These are phyloP conservation scores for Avena insularis DNA, from an alignment of 176 grass and related monocot species.

Conservation along the genomic window DNA sequence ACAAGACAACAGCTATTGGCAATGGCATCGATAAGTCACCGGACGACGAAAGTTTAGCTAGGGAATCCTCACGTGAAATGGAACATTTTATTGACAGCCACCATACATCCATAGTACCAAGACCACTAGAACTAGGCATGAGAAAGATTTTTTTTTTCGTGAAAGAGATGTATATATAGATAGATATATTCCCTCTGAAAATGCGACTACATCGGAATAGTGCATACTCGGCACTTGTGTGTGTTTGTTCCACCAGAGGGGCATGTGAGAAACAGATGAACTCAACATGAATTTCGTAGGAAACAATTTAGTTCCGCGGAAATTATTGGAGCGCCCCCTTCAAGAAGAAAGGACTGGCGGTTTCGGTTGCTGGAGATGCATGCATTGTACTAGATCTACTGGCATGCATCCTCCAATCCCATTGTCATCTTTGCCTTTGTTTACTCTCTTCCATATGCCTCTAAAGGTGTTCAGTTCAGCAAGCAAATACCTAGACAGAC, in stretches of 20 bases:
- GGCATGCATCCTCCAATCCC: conserved; percentile 37
- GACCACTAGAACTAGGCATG: conserved; percentile 7
- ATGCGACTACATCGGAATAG: neutral
- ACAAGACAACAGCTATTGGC: conserved; percentile 22
- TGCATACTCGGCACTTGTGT: neutral
- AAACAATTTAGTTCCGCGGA: neutral
- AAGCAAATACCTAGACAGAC: conserved; percentile 22
- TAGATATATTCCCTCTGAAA: conserved; percentile 34
- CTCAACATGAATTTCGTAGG: neutral
- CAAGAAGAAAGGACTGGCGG: neutral
- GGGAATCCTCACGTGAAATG: conserved; percentile 41
- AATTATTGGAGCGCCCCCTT: neutral
- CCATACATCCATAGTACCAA: conserved; percentile 21
- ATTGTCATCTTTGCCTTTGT: conserved; percentile 25
- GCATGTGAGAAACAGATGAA: neutral
- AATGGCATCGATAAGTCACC: conserved; percentile 10
- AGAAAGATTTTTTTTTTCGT: neutral
- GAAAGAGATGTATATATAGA: conserved; percentile 10
- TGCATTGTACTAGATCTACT: conserved; percentile 16
- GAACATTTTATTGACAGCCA: neutral
- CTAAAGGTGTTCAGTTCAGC: conserved; percentile 42
- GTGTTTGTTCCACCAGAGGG: neutral
- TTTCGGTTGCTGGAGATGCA: neutral
- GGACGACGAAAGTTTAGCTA: conserved; percentile 6
- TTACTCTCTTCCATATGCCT: conserved; percentile 44